These are phyloP conservation scores for Populus deltoides DNA, from an alignment of 345 rosid species.

Conservation along the genomic window DNA sequence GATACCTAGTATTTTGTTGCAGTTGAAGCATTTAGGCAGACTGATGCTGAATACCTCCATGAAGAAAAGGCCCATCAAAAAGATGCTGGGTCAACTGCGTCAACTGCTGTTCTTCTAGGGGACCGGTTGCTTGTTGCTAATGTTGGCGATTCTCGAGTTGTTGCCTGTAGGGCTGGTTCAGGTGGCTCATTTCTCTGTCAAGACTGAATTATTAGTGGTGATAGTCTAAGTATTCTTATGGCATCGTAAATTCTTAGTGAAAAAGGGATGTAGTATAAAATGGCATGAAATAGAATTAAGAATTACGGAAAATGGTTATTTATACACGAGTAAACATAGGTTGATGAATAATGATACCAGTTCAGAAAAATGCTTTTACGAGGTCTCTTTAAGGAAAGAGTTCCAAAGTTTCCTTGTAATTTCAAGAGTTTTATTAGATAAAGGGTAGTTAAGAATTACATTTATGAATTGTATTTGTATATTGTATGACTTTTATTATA, in stretches of 20 bases:
- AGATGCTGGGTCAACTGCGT: conserved; percentile 60
- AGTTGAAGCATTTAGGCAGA: conserved; percentile 45
- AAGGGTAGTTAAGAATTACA: not conserved
- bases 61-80: conserved; percentile 41
- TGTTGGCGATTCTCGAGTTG: conserved; percentile 69
- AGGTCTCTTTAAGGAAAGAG: not conserved
- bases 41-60: conserved; percentile 42
- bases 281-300: too few species aligned
- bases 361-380: not conserved
- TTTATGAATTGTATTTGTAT: not conserved
- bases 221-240: not conserved
- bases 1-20: conserved; percentile 17
- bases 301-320: too few species aligned
- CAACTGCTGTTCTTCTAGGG: conserved; percentile 51
- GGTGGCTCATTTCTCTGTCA: conserved; percentile 26
- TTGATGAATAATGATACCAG: not conserved
- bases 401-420: conserved; percentile 1
- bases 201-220: too few species aligned
- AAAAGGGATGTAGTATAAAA: not conserved
- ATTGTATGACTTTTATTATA: not conserved
- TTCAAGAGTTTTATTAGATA: not conserved
- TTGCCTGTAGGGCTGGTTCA: conserved; percentile 47
- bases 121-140: conserved; percentile 53
- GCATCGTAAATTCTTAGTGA: not conserved
- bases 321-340: too few species aligned